Base-by-base conservation (phyloP, 768 basidiomycete species). In the Suillus occidentalis region DNA sequence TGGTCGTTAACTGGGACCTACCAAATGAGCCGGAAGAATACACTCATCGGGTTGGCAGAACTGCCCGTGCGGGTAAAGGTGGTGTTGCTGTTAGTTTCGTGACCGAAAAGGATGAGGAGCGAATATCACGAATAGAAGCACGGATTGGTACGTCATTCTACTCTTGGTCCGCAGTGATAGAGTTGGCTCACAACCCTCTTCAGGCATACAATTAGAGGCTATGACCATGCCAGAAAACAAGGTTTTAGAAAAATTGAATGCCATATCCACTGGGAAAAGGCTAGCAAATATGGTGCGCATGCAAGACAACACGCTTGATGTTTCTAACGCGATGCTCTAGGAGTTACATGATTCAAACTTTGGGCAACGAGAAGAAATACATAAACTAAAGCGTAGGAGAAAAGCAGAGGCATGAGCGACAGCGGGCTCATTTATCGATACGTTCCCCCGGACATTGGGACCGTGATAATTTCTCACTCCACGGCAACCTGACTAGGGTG, bases 1-100 rank as follows among this genome's bases (percentile, higher is more conserved):
- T 98, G 81, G 94, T 99, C 22, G 83, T 99, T 64, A 99, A 99
- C 68, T 99, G 96, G 95, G 97, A 99, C 76, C 80, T 98, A 67
- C 97, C 97, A 16, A 82, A 84, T 14, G 89, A 90, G 72, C 84
- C 94, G 6, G 97, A 97, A 75, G 96, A 97, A 74, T 99, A 99
- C 73, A 92, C 94, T 2, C 97, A 99, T 79, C 86, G 97, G 25
- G 97, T 99, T 1, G 95, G 95, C 52, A 79, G 95, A 72, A 98
- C 95, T 28, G 95, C 95, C 37, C 88, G 95, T 70, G 92, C 90
- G 13, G 97, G 97, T 7, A 84, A 87, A 71, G 92, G 90, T 3
- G 97, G 97, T 71, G 80, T 95, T 58, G 94, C 94, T 1, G 83
- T 99, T 36, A 99, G 95, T 71, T 93, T 99, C 73, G 92, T 99